phyloP scores from a whole-genome alignment of 2,329 filamentous ascomycete species.

The Epichloe baconii region DNA sequence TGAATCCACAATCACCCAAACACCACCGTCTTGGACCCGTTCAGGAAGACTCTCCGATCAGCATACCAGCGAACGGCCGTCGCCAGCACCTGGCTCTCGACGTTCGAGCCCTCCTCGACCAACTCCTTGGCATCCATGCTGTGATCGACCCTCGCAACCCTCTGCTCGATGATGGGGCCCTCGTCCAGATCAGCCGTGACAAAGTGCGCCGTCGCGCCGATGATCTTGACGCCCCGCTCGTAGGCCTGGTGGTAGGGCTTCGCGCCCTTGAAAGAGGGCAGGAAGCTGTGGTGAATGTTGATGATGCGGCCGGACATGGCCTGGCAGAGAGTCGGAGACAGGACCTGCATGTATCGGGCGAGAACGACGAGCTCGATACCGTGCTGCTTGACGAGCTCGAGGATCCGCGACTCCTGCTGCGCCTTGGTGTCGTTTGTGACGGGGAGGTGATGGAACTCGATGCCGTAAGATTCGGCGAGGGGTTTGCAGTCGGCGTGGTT shows the following conservation, averaged over 20 bases:
- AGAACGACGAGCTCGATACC: constrained; percentile 67
- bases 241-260: constrained; percentile 84
- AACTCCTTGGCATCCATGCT: constrained; percentile 62
- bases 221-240: constrained; percentile 78
- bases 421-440: constrained; percentile 67
- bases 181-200: constrained; percentile 77
- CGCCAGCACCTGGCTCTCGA: constrained; percentile 72
- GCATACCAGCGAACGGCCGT: constrained; percentile 76
- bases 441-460: constrained; percentile 70
- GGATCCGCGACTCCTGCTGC: constrained; percentile 57
- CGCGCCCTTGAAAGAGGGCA: constrained; percentile 78
- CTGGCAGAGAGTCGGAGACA: constrained; percentile 59
- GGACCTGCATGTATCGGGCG: constrained; percentile 79
- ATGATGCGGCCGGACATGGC: constrained; percentile 79
- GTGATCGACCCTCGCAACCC: constrained; percentile 65
- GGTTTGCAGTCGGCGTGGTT: constrained; percentile 65
- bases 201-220: constrained; percentile 75
- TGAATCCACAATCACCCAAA: constrained; percentile 27
- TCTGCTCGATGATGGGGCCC: constrained; percentile 80
- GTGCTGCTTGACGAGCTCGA: constrained; percentile 56
- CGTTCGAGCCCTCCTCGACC: constrained; percentile 68
- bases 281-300: constrained; percentile 83
- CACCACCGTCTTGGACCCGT: constrained; percentile 69
- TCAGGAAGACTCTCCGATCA: constrained; percentile 65
- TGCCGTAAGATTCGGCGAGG: constrained; percentile 59